Base-by-base conservation (phyloP, 148 eudicot species). In the Dianthus caryophyllus region DNA sequence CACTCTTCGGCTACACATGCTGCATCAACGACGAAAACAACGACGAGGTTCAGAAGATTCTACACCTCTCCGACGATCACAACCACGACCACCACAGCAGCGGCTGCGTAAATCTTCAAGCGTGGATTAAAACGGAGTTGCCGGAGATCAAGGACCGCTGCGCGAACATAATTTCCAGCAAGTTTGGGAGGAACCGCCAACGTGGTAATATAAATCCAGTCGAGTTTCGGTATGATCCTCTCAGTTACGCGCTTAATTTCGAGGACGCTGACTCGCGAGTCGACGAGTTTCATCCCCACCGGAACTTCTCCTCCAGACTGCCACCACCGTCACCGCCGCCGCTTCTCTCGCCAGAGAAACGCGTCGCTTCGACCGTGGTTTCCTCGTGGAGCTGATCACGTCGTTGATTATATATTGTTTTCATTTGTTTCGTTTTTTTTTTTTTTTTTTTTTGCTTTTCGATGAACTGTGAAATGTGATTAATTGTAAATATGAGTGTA, bases 241-340 rank as follows among this genome's bases (percentile, higher is more conserved):
- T 85, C 53, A 85, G 89, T 56, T 85, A 85, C 71, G 77, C 89
- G 62, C 86, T 80, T 61, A 85, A 85, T 51, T 85, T 85, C 46
- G 82, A 85, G 38, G 75, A 82, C 4, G 81, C 74, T 52, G 71
- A 70, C 29, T 52, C 75, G 21, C 44, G 78, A 20, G 6, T 56
- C 33, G 71, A 73, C n/a, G 79, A 76, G 6, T 62, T 27, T 65
- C 38, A 7, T 33, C 78, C 74, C 2, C 69, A 64, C 2, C 27
- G 78, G 31, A 61, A 65, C 11, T 84, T 84, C 75, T 61, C 71
- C 24, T 50, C 78, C 9, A 70, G 83, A 41, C 56, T 81, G 11
- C 83, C 88, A 39, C 57, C 60, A 6, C 68, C 80, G 38, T 33
- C 38, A 2, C 38, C n/a, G n/a, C 38, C 38, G 38, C 3, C 4